Base-by-base conservation (phyloP, 2,329 filamentous ascomycete species). In the Huntiella savannae region DNA sequence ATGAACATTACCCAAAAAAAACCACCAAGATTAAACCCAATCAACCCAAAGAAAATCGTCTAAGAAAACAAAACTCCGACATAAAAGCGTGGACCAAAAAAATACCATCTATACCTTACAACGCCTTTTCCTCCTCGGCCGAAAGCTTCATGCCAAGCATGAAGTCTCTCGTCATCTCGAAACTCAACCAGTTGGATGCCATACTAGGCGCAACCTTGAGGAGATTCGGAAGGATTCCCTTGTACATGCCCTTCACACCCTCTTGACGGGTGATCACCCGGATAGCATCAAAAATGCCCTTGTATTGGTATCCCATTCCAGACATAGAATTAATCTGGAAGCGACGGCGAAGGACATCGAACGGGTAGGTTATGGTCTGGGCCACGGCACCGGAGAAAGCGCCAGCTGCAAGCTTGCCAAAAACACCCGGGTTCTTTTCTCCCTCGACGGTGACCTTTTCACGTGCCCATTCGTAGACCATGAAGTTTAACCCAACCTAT, bases 271-370 rank as follows among this genome's bases (percentile, higher is more conserved):
- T 61, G 55, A 98, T 98, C 43, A 82, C 75, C 44, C 68, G 73
- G 52, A 98, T 67, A 3, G 91, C 91, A 58, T 94, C 85, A 51
- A 75, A 70, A 38, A 98, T 79, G 5, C 79, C 81, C 56, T 82
- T 86, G 66, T 98, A 98, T 59, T 88, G 77, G 63, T 95, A 96
- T 43, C 91, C 91, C 78, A 98, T 88, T 44, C 91, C 91, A 41
- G 82, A 85, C 91, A 98, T 98, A 46, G 91, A 95, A 63, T 98
- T 98, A 65, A 98, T 91, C 59, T 98, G 91, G 61, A 98, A 98
- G 43, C 91, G 76, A 50, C 91, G 78, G 32, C 91, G 82, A 46
- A 98, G 70, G 2, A 98, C 88, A 59, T 94, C 87, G 82, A 98
- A 95, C 51, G 91, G 91, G 63, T 98, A 98, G 57, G 91, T 98